Base-by-base conservation (phyloP, 352 stramenopile species). In the Phytopythium cucurbitacearum region DNA sequence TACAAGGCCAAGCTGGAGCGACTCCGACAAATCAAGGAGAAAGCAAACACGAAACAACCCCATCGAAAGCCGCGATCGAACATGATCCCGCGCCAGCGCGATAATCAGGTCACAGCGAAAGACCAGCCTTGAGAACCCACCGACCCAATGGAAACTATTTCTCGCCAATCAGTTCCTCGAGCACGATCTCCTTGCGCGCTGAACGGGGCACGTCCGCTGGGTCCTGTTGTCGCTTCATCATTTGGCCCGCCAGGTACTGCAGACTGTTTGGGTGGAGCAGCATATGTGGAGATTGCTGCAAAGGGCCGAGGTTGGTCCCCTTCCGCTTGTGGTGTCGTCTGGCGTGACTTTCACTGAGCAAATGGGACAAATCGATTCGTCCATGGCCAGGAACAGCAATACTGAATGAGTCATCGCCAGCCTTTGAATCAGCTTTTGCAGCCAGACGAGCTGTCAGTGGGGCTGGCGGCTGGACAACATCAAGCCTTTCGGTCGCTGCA, bases 191-290 rank as follows among this genome's bases (percentile, higher is more conserved):
- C 15, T 62, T 68, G 15, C 38, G 34, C 1, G 60, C 48, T 36
- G 51, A 45, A 4, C 58, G 53, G 4, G 49, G 40, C 56, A 64
- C 7, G 61, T 60, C 8, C 49, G 44, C 10, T 63, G 60, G 13
- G 79, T 64, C 34, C 74, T 83, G 37, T 45, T 54, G 37, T 4
- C 48, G 36, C 21, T 71, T 77, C 8, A 71, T 67, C 53, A 87
- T 74, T 52, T 73, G 64, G 37, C 80, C 73, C 1, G 74, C 69
- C 37, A 89, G 57, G 39, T 80, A 87, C 32, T 64, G 60, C 10
- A 87, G 59, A 36, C 71, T 87, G 37, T 66, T 68, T 1, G 79
- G 73, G 10, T 85, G 85, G 6, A 89, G 62, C 42, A 86, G 67
- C 2, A 62, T 62, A 33, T 85, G 73, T n/a, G 62, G 21, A 4